These are phyloP conservation scores for Nicotiana noctiflora DNA, from an alignment of 257 asterid species.

Conservation along the genomic window DNA sequence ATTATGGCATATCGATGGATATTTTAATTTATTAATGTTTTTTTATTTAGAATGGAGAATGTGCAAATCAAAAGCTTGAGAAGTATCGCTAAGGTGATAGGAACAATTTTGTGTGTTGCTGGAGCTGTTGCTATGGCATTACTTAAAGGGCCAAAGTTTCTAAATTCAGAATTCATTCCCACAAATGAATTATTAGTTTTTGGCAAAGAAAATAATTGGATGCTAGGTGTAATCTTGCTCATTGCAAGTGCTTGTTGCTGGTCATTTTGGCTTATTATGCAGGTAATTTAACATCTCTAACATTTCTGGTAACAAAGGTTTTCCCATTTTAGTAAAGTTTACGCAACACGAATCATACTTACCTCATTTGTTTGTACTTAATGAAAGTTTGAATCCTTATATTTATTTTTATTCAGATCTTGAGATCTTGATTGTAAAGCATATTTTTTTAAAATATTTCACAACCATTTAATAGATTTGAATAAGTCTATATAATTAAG, in stretches of 20 bases:
- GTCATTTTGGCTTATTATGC: constrained; percentile 45
- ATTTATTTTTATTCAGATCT: too few species aligned
- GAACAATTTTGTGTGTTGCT: constrained; percentile 47
- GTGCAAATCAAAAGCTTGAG: constrained; percentile 35
- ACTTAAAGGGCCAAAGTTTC: constrained; percentile 64
- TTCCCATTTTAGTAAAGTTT: not conserved
- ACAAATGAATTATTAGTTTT: not conserved
- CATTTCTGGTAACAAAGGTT: not conserved
- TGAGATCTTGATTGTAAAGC: too few species aligned
- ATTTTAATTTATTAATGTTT: not conserved
- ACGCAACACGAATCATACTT: not conserved
- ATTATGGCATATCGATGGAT: not conserved
- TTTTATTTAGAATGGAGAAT: constrained; percentile 45
- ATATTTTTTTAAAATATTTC: too few species aligned
- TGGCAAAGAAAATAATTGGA: constrained; percentile 31
- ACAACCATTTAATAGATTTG: too few species aligned
- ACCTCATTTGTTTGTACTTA: too few species aligned
- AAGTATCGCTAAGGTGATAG: constrained; percentile 46
- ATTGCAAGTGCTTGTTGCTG: constrained; percentile 48
- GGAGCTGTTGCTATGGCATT: constrained; percentile 65
- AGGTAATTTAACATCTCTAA: constrained; percentile 18
- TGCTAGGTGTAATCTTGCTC: constrained; percentile 53
- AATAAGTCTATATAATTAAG: too few species aligned
- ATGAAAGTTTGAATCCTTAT: too few species aligned
- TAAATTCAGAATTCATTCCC: constrained; percentile 35